These are phyloP conservation scores for Phytopythium oedochilum DNA, from an alignment of 352 stramenopile genomes.

Conservation along the genomic window DNA sequence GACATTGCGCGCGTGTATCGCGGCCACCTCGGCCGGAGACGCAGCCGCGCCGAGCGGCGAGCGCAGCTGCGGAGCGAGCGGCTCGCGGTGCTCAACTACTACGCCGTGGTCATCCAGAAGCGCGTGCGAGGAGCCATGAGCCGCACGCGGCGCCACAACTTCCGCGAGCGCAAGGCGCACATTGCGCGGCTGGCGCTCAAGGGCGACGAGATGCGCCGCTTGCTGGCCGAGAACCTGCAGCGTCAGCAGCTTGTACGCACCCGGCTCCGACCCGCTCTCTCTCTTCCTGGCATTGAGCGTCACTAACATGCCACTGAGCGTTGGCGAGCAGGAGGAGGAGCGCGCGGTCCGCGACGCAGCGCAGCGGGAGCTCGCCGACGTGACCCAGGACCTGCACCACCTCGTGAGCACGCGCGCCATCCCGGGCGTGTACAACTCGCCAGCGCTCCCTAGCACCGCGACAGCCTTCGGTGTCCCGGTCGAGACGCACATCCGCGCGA, in stretches of 20 bases:
- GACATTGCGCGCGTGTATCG: slow-evolving; percentile 53
- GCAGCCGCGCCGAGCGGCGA: slow-evolving; percentile 16
- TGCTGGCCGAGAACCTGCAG: slow-evolving; percentile 34
- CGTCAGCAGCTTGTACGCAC: slow-evolving; percentile 30
- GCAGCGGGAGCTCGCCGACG: slow-evolving; percentile 36
- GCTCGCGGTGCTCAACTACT: slow-evolving; percentile 33
- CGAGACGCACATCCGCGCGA: slow-evolving; percentile 58
- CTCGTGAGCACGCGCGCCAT: slow-evolving; percentile 49
- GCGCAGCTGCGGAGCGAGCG: slow-evolving; percentile 16
- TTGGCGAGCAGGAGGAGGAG: slow-evolving; percentile 22
- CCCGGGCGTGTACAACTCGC: slow-evolving; percentile 60
- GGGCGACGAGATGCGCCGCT: slow-evolving; percentile 38
- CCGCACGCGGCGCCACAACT: slow-evolving; percentile 42
- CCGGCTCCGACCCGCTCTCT: background rate
- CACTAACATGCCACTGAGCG: too few species aligned
- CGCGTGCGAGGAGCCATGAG: slow-evolving; percentile 38
- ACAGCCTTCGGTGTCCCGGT: slow-evolving; percentile 58
- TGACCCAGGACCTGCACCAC: slow-evolving; percentile 62
- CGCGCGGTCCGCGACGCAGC: slow-evolving; percentile 25
- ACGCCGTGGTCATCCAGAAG: slow-evolving; percentile 56
- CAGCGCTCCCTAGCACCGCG: slow-evolving; percentile 16
- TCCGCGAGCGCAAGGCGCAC: slow-evolving; percentile 56
- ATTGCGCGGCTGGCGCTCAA: slow-evolving; percentile 43
- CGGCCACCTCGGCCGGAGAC: slow-evolving; percentile 39
- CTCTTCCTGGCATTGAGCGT: background rate